Evolutionary conservation across 805 yeast species (phyloP), one percentile per base, ranked within the genome.

Genomic region (Deakozyma indianensis): DNA sequence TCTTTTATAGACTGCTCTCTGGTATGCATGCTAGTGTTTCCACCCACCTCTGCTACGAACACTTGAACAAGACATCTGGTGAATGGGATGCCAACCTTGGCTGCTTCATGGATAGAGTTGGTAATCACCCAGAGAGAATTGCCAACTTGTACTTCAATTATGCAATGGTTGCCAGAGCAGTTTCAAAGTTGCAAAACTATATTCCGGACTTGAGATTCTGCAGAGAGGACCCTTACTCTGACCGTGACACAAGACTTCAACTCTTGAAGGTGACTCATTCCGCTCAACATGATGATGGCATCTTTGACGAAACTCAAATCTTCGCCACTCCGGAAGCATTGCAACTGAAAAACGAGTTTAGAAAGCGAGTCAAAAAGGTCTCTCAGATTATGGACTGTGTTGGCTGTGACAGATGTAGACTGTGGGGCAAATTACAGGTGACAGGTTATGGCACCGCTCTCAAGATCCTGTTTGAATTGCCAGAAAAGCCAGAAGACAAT

Each of bases 361-460:
- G 90, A 50, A 64, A 74, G 32, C 80, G 94, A 44, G 94, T 92
- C 62, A 80, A 78, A 57, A 92, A 92, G 59, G 94, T 92, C 22
- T 80, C 94, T 20, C 80, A 84, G 43, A 77, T 92, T 41, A 92
- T 92, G 96, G 96, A 90, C 62, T 92, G 99, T 67, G 97, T 92
- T 35, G 96, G 95, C 32, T 92, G 99, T 68, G 98, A 92, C 60
- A 73, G 96, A 59, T 92, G 99, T 63, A 75, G 96, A 56, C 69
- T 92, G 64, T 92, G 99, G 99, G 98, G 98, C 7, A 92, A 92
- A 63, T 75, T 92, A 24, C 98, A 92, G 67, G 86, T 95, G 1
- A 85, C 92, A 15, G 99, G 99, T 20, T 92, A 92, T 62, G 99
- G 96, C 18, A 92, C 99, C 5, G 94, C 96, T 1, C 73, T 92